Base-by-base conservation (phyloP, 768 basidiomycete species). In the Suillus placidus region DNA sequence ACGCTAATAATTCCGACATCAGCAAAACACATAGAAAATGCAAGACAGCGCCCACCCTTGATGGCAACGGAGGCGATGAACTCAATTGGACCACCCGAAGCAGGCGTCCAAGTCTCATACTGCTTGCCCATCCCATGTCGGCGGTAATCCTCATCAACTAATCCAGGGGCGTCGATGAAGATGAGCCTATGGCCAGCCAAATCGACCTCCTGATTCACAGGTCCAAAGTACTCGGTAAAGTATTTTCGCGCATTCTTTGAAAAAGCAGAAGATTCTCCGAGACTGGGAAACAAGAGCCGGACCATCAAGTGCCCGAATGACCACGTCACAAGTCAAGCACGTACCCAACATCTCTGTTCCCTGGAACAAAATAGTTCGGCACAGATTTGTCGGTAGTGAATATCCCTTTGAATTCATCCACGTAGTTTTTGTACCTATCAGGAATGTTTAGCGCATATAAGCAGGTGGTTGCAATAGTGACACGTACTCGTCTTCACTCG, bases 301-400 rank as follows among this genome's bases (percentile, higher is more conserved):
- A n/a, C 42, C 26, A 49, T 5, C 62, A 62, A 57, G n/a, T 13
- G 32, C n/a, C 23, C n/a, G 47, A 3, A 20, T 38, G 7, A 57
- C 34, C 35, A 38, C 42, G 14, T 61, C 20, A 55, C 9, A 40
- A 47, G 55, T 57, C 1, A 30, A 57, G 54, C 10, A 77, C 85
- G 30, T 56, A 89, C 84, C 88, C 88, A 54, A 95, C 83, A 69
- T 95, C 93, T 68, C 88, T 89, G 69, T 95, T 95, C n/a, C 93
- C 93, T 8, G 91, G 88, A 49, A 93, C 80, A 71, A 85, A 87
- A 77, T 87, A 84, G 61, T 82, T 80, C 0, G 80, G 72, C 18
- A 80, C 74, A 4, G 77, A 76, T 16, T 78, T 64, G 23, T 83
- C 74, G 1, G 80, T 69, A 20, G 79, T 73, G 71, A 93, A 93